phyloP scores from a whole-genome alignment of 345 rosid species.

The Excoecaria cochinchinensis region DNA sequence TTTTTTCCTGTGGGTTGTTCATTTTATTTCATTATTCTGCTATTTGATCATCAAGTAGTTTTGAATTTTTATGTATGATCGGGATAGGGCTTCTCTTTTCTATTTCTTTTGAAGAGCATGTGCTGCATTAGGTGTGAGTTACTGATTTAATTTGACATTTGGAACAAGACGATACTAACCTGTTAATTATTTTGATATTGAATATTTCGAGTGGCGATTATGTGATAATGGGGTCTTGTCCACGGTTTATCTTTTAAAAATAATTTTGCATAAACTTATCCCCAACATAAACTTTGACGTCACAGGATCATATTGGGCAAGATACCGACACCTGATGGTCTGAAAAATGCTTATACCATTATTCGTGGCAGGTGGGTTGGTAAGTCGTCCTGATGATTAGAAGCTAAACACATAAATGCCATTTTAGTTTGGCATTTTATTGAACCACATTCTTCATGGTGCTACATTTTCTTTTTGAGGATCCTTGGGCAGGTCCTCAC shows the following conservation, averaged over 20 bases:
- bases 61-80: slow-evolving; percentile 4
- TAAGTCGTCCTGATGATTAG: slow-evolving; percentile 50
- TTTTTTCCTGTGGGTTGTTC: background rate
- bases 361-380: slow-evolving; percentile 93
- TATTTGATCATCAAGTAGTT: background rate
- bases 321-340: slow-evolving; percentile 87
- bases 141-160: background rate
- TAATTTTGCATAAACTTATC: slow-evolving; percentile 22
- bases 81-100: background rate
- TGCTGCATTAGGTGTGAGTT: background rate
- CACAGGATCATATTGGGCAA: slow-evolving; percentile 97
- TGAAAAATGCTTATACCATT: slow-evolving; percentile 77
- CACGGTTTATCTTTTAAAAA: background rate
- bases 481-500: slow-evolving; percentile 6
- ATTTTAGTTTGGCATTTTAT: slow-evolving; percentile 13
- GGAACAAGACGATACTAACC: slow-evolving; percentile 14
- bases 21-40: background rate
- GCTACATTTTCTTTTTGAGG: slow-evolving; percentile 9
- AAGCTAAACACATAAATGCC: slow-evolving; percentile 26
- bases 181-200: slow-evolving; percentile 12
- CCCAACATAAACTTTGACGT: slow-evolving; percentile 40
- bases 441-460: slow-evolving; percentile 13
- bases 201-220: background rate
- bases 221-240: background rate
- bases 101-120: background rate